These are phyloP conservation scores for Russula virescens DNA, from an alignment of 768 basidiomycete species.

Conservation along the genomic window DNA sequence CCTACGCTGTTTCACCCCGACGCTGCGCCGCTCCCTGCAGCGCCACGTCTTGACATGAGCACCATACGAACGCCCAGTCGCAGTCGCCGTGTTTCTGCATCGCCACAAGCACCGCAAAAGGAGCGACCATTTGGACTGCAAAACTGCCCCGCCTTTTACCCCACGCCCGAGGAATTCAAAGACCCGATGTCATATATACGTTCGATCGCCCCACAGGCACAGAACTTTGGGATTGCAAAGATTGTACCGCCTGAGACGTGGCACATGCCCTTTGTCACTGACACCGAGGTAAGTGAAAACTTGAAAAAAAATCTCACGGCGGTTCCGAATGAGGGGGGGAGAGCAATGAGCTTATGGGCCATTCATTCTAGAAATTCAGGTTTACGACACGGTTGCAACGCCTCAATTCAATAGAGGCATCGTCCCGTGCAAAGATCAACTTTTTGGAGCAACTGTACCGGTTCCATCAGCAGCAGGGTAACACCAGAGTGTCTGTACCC, in stretches of 20 bases:
- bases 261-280: conserved; percentile 94
- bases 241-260: conserved; percentile 89
- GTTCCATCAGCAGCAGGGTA: conserved; percentile 94
- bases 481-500: conserved; percentile 84
- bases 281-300: conserved; percentile 67
- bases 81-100: conserved; percentile 33
- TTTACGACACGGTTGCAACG: conserved; percentile 95
- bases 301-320: conserved; percentile 23
- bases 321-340: conserved; percentile 29
- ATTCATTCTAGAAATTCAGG: conserved; percentile 62
- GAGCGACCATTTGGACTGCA: conserved; percentile 77
- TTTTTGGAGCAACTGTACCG: conserved; percentile 96
- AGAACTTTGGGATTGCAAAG: conserved; percentile 88
- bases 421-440: conserved; percentile 93
- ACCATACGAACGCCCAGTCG: conserved; percentile 64
- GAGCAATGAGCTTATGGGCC: conserved; percentile 18
- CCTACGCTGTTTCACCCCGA: conserved; percentile 33
- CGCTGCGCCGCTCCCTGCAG: conserved; percentile 52
- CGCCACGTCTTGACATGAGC: conserved; percentile 58
- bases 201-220: conserved; percentile 65
- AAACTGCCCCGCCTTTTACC: conserved; percentile 87
- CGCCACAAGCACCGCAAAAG: conserved; percentile 31
- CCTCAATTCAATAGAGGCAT: conserved; percentile 95
- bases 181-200: conserved; percentile 93
- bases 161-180: conserved; percentile 84